These are phyloP conservation scores for Zymoseptoria passerinii DNA, from an alignment of 2,329 filamentous ascomycete species.

Conservation along the genomic window DNA sequence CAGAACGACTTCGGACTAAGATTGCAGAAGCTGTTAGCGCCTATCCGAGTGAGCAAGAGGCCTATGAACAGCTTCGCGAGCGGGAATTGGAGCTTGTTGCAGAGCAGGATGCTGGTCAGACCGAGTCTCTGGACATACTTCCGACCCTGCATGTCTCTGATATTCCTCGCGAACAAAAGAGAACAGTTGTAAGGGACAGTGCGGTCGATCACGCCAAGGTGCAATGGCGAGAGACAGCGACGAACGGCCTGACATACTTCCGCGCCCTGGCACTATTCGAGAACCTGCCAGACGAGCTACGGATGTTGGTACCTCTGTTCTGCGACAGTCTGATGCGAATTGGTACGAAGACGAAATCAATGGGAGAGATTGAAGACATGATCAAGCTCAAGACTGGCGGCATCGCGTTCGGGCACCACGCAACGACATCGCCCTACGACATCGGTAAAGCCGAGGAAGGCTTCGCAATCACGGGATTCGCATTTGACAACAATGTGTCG, in stretches of 20 bases:
- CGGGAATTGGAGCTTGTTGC: conserved; percentile 68
- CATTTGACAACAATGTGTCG: conserved; percentile 79
- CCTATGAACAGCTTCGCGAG: conserved; percentile 61
- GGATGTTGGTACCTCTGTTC: conserved; percentile 79
- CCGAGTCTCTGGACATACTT: conserved; percentile 76
- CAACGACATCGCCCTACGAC: conserved; percentile 67
- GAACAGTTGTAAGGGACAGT: conserved; percentile 55
- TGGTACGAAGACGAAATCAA: conserved; percentile 76
- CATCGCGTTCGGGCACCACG: conserved; percentile 74
- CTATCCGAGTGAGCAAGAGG: conserved; percentile 63
- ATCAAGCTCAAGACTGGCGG: conserved; percentile 97
- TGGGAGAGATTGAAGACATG: conserved; percentile 90
- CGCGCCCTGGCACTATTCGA: conserved; percentile 74
- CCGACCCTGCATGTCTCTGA: conserved; percentile 84
- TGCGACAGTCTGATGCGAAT: conserved; percentile 88
- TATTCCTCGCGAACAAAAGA: conserved; percentile 71
- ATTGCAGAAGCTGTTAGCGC: conserved; percentile 61
- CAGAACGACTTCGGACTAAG: conserved; percentile 62
- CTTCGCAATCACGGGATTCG: conserved; percentile 74
- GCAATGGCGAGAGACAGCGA: conserved; percentile 87
- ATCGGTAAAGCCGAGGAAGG: conserved; percentile 68
- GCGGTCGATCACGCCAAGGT: conserved; percentile 57
- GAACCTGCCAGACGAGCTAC: conserved; percentile 73
- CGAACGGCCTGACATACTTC: conserved; percentile 95
- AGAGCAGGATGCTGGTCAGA: conserved; percentile 61